Evolutionary conservation across 202 grass and related monocot species (phyloP).

Genomic region (Setaria italica): DNA sequence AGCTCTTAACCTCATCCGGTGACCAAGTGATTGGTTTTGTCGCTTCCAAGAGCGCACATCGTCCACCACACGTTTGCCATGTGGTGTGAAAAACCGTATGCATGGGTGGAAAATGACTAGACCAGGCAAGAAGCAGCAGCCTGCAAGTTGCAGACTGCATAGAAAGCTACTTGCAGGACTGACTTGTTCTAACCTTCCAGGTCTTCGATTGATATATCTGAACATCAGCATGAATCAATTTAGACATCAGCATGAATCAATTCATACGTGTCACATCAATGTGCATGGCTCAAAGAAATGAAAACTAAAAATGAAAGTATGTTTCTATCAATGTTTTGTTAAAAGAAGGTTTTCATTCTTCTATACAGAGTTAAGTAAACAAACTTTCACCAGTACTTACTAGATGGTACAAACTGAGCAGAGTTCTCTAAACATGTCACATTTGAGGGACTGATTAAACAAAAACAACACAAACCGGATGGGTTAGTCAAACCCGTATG

Average conservation of each 20-base stretch:
- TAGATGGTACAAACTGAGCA: not conserved
- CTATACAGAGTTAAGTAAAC: not conserved
- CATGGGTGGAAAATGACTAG: constrained; percentile 18
- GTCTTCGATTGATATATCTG: not conserved
- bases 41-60: not conserved
- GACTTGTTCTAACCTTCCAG: constrained; percentile 49
- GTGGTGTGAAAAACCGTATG: constrained; percentile 19
- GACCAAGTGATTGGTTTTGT: not conserved
- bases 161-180: constrained; percentile 21
- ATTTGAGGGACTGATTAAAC: no score
- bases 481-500: not conserved
- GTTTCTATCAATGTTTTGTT: not conserved
- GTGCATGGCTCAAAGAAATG: not conserved
- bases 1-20: not conserved
- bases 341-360: not conserved
- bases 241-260: not conserved
- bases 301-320: not conserved
- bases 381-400: not conserved
- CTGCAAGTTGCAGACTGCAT: constrained; percentile 2
- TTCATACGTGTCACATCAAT: not conserved
- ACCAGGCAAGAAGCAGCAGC: not conserved
- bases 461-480: no score
- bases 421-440: not conserved
- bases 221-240: not conserved
- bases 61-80: constrained; percentile 27